Base-by-base conservation (phyloP, 2,329 filamentous ascomycete genomes). In the Lachnellula arida region DNA sequence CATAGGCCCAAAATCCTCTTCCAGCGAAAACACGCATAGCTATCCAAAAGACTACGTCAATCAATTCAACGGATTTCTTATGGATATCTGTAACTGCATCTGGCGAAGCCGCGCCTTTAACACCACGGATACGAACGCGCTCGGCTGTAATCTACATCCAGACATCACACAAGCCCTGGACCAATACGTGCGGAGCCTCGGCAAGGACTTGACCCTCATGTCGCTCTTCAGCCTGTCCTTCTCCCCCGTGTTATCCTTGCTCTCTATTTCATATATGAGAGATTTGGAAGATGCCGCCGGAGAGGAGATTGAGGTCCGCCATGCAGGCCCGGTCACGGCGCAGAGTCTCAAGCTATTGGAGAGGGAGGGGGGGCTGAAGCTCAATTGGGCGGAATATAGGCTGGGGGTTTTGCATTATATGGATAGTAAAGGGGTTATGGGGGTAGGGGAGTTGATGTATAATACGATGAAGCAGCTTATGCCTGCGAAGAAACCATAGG, bases 71-170 rank as follows among this genome's bases (percentile, higher is more conserved):
- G 87, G 87, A 22, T 91, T 88, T 68, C 79, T 95, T 34, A 92
- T 94, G 84, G 91, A 96, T 68, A 80, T 91, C 34, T 92, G 89
- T 75, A 95, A 95, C 68, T 84, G 88, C 50, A 71, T 94, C 47
- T 95, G 90, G 90, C 82, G 89, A 8, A 81, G 82, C 22, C 82
- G 86, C 12, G 90, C 87, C 1, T 86, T 95, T 57, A 82, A 82
- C 56, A 74, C 74, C 12, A 75, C 76, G 1, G 88, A 93, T 61
- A 73, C 79, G n/a, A 83, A 84, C 63, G 76, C 80, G 3, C 65
- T 78, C 15, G 82, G 80, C 4, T 81, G 82, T 61, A 70, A 81
- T 8, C 73, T 82, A 50, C 72, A 76, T 1, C 37, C 66, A 2
- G n/a, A 72, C 0, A 74, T 84, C 1, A 73, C 81, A 14, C 65